Evolutionary conservation across 768 basidiomycete species (phyloP), one percentile per base, ranked within the genome.

Genomic region (Suillus clintonianus): DNA sequence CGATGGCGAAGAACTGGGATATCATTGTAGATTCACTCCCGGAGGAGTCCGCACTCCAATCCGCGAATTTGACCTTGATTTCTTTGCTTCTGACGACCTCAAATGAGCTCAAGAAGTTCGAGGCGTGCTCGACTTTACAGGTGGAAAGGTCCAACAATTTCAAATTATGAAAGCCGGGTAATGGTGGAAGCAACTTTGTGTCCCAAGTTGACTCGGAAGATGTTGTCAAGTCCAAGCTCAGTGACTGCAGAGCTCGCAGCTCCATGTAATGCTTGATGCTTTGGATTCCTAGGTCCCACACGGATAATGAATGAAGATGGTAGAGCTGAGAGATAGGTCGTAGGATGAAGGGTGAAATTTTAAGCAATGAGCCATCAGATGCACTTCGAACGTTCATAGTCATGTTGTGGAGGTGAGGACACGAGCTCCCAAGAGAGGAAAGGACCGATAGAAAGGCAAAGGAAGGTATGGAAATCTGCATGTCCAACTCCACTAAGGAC

Each of bases 401-500:
- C 51, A 53, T 30, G 8, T 32, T 32, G 10, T 32, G 51, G 9
- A 53, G 51, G 51, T 32, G 51, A 53, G 51, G 51, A 30, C 51
- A 53, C 5, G 5, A 19, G 7, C 17, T 51, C 15, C 50, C 50
- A 17, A 51, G 50, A 32, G 50, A 10, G 4, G 51, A 53, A 19
- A 53, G 17, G 9, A n/a, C 51, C 30, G 51, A 53, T 30, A 53
- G 2, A 19, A 32, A 53, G 30, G 45, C 45, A 2, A 11, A 22
- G 45, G 45, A 22, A 47, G 15, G 1, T 7, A 9, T 11, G 19
- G 27, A 30, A 19, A 30, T 19, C 17, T 5, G 27, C 27, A 50
- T 1, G 15, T 17, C 17, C 15, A 19, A 30, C 4, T 4, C 17
- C 30, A 30, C 5, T 27, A 72, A 39, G 6, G 71, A 19, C 15